Conservation (phyloP, 176 grass and related monocot species). For the Cymbopogon citratus region DNA sequence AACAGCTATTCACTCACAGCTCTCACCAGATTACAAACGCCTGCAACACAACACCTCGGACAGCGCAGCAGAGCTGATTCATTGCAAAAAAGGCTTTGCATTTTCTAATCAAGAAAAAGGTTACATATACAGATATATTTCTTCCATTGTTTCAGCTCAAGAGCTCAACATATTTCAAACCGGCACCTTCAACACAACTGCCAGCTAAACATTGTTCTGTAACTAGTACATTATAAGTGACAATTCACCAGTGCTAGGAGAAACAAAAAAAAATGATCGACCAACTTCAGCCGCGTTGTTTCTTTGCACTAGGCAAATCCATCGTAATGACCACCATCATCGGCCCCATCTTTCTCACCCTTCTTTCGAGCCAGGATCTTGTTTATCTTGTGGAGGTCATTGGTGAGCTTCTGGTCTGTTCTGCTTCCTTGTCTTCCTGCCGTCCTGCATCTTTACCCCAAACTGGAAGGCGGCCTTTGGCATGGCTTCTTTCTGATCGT, state of each 20-base stretch:
- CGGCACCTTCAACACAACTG: background rate
- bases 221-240: background rate
- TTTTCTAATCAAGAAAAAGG: background rate
- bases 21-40: background rate
- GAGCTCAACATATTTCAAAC: background rate
- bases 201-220: background rate
- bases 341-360: conserved; percentile 49
- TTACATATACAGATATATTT: background rate
- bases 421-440: conserved; percentile 89
- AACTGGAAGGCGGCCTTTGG: conserved; percentile 98
- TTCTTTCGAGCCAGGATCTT: conserved; percentile 93
- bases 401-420: conserved; percentile 97
- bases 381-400: conserved; percentile 96
- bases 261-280: background rate
- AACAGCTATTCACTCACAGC: background rate
- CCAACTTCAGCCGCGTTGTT: conserved; percentile 50
- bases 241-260: background rate
- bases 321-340: conserved; percentile 46
- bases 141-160: background rate
- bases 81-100: background rate
- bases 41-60: background rate
- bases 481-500: conserved; percentile 95
- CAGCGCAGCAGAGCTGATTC: background rate
- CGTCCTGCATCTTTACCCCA: conserved; percentile 98
- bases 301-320: conserved; percentile 70